Evolutionary conservation across 192 early-diverging fungal genomes (phyloP).

Genomic region (Umbelopsis sp.): DNA sequence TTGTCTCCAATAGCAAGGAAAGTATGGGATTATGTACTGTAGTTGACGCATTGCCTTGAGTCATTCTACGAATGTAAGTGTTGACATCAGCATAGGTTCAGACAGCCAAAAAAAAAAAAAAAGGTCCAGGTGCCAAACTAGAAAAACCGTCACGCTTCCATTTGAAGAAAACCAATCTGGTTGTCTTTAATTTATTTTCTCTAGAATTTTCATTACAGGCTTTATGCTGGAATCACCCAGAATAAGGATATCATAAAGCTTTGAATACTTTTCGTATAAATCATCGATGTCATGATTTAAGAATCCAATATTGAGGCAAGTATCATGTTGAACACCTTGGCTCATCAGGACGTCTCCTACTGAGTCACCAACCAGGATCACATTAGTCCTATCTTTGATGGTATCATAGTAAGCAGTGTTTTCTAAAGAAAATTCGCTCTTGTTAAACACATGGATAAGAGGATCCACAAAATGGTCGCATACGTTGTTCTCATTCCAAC

Average conservation of each 20-base stretch:
- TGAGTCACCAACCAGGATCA: slow-evolving; percentile 75
- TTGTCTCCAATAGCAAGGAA: neutral
- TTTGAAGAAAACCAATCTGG: neutral
- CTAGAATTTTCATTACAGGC: slow-evolving; percentile 29
- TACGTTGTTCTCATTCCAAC: slow-evolving; percentile 55
- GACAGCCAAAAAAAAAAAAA: neutral
- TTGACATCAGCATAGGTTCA: neutral
- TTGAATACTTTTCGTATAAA: slow-evolving; percentile 51
- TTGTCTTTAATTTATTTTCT: neutral
- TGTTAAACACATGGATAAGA: slow-evolving; percentile 75
- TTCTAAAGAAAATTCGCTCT: slow-evolving; percentile 61
- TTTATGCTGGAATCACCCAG: slow-evolving; percentile 50
- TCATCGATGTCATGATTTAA: slow-evolving; percentile 65
- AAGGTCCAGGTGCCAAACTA: neutral
- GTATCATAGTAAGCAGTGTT: slow-evolving; percentile 43
- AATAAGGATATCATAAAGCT: slow-evolving; percentile 70
- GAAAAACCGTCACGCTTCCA: neutral
- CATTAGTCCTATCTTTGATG: slow-evolving; percentile 54
- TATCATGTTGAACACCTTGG: slow-evolving; percentile 57
- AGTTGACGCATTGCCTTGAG: neutral
- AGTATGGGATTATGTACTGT: neutral
- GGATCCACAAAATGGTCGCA: slow-evolving; percentile 67
- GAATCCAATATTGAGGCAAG: slow-evolving; percentile 68
- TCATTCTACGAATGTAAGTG: neutral
- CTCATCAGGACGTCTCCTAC: slow-evolving; percentile 73